These are phyloP conservation scores for Talaromyces sp. DNA, from an alignment of 2,329 filamentous ascomycete genomes.

Conservation along the genomic window DNA sequence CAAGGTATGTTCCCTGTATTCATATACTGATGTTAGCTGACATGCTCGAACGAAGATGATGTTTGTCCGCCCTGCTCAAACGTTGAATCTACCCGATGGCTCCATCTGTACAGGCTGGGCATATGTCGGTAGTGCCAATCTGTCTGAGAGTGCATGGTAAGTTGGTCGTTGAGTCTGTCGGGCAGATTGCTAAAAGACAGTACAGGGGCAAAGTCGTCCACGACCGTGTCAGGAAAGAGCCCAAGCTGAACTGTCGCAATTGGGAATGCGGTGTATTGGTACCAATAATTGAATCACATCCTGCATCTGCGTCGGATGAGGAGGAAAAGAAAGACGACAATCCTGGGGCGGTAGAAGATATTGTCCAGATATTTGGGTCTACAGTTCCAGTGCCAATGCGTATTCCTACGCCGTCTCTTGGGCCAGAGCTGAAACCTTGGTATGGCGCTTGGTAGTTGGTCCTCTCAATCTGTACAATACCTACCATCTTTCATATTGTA, in stretches of 20 bases:
- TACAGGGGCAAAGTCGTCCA: slow-evolving; percentile 71
- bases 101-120: slow-evolving; percentile 59
- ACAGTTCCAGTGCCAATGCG: slow-evolving; percentile 45
- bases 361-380: slow-evolving; percentile 33
- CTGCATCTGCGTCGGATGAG: slow-evolving; percentile 1
- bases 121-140: slow-evolving; percentile 86
- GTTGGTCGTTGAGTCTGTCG: slow-evolving; percentile 29
- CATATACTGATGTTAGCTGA: neutral
- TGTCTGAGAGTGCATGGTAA: slow-evolving; percentile 90
- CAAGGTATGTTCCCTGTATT: slow-evolving; percentile 58
- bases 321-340: slow-evolving; percentile 20
- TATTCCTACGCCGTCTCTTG: slow-evolving; percentile 32
- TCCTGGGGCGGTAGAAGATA: slow-evolving; percentile 28
- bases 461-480: slow-evolving; percentile 9
- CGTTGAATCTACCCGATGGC: slow-evolving; percentile 24
- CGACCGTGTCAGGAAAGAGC: slow-evolving; percentile 62
- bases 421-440: slow-evolving; percentile 18
- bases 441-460: slow-evolving; percentile 21
- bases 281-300: slow-evolving; percentile 44
- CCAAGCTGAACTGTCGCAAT: slow-evolving; percentile 80
- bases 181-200: neutral
- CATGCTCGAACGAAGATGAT: slow-evolving; percentile 27
- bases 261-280: slow-evolving; percentile 94
- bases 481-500: neutral
- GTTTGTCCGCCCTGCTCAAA: slow-evolving; percentile 29